Conservation (phyloP, 805 yeast genomes). For the Candida argentea region DNA sequence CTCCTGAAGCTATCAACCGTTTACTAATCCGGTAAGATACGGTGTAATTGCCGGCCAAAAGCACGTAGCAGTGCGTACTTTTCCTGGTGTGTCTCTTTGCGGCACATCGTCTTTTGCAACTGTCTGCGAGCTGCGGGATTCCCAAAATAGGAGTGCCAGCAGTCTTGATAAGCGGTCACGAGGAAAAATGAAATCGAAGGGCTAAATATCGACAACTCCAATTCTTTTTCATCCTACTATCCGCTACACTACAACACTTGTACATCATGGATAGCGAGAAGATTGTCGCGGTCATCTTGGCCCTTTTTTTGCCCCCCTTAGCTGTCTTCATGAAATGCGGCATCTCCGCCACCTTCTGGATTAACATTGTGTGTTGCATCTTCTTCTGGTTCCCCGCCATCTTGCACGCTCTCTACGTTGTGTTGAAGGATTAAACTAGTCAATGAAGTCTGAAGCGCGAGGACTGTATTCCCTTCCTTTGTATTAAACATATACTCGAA, state of each 20-base stretch:
- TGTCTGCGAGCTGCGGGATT: slow-evolving; percentile 1
- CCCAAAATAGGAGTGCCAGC: neutral
- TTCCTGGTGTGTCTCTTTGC: too few species aligned
- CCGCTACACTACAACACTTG: neutral
- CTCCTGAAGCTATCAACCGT: too few species aligned
- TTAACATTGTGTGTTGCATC: slow-evolving; percentile 52
- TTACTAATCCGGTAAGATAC: too few species aligned
- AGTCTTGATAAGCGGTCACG: neutral
- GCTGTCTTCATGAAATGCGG: slow-evolving; percentile 68
- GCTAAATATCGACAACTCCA: neutral
- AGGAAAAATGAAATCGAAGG: slow-evolving; percentile 1
- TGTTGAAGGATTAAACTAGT: slow-evolving; percentile 26
- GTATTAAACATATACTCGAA: too few species aligned
- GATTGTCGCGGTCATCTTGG: slow-evolving; percentile 31
- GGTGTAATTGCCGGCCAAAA: too few species aligned
- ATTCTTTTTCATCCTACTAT: neutral
- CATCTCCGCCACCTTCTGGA: slow-evolving; percentile 50
- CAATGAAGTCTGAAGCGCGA: too few species aligned
- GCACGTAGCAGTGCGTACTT: too few species aligned
- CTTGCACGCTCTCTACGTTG: slow-evolving; percentile 64
- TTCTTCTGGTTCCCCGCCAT: slow-evolving; percentile 74
- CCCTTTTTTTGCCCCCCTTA: slow-evolving; percentile 63
- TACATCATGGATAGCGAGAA: slow-evolving; percentile 30
- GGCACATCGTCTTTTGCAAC: neutral
- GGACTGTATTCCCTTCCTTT: too few species aligned